These are phyloP conservation scores for Fremontodendron californicum DNA, from an alignment of 345 rosid genomes.

Conservation along the genomic window DNA sequence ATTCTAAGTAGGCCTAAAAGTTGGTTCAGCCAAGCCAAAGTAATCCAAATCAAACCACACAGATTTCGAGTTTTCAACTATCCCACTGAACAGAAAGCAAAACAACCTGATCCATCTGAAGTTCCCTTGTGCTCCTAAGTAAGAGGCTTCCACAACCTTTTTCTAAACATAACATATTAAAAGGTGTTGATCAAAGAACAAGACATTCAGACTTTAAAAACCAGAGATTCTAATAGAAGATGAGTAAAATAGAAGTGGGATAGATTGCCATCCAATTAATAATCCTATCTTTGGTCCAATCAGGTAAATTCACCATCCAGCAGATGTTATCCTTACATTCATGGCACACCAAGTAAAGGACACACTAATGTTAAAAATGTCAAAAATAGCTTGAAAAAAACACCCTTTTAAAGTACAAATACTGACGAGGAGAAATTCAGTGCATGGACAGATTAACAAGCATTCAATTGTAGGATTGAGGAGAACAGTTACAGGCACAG, in stretches of 20 bases:
- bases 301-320: not conserved
- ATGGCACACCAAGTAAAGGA: not conserved
- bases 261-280: not conserved
- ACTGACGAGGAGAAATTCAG: not conserved
- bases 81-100: not conserved
- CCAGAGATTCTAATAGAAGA: not conserved
- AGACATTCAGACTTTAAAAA: not conserved
- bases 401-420: not conserved
- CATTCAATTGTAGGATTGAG: not conserved
- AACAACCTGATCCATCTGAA: not conserved
- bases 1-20: not conserved
- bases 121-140: not conserved
- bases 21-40: not conserved
- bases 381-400: not conserved
- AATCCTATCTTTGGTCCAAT: not conserved
- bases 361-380: not conserved
- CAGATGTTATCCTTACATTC: not conserved
- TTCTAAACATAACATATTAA: not conserved
- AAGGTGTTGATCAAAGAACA: not conserved
- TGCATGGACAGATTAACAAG: not conserved
- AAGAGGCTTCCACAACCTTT: not conserved
- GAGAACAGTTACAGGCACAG: not conserved
- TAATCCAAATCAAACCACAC: not conserved
- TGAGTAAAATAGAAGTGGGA: not conserved
- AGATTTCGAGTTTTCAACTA: conserved; percentile 3